Evolutionary conservation across 1,139 yeast species (phyloP).

Genomic region (Candida sanyaensis): DNA sequence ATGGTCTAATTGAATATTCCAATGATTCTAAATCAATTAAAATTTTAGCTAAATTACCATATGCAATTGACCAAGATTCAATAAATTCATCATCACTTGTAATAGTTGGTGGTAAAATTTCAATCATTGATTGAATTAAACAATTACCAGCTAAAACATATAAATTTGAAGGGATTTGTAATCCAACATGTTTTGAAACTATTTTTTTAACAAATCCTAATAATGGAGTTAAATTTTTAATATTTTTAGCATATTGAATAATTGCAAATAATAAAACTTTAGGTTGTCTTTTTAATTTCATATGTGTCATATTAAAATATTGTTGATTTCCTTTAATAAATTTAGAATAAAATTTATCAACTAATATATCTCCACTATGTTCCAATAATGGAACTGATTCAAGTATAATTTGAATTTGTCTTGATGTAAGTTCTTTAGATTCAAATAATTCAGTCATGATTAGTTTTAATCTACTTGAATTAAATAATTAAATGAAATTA

Average conservation of each 20-base stretch:
- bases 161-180: slow-evolving; percentile 61
- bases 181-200: slow-evolving; percentile 66
- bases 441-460: slow-evolving; percentile 19
- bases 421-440: slow-evolving; percentile 23
- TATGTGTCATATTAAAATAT: slow-evolving; percentile 63
- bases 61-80: slow-evolving; percentile 69
- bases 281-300: slow-evolving; percentile 58
- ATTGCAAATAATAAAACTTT: slow-evolving; percentile 63
- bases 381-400: slow-evolving; percentile 63
- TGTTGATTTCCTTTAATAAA: slow-evolving; percentile 20
- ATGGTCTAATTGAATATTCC: slow-evolving; percentile 45
- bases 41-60: slow-evolving; percentile 63
- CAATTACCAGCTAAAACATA: slow-evolving; percentile 65
- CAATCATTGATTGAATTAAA: slow-evolving; percentile 53
- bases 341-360: slow-evolving; percentile 50
- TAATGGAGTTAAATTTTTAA: slow-evolving; percentile 58
- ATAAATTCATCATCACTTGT: slow-evolving; percentile 60
- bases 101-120: slow-evolving; percentile 54
- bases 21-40: slow-evolving; percentile 58
- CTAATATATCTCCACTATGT: slow-evolving; percentile 54
- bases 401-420: slow-evolving; percentile 45
- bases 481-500: too few species aligned
- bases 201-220: slow-evolving; percentile 58
- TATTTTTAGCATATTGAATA: slow-evolving; percentile 62
- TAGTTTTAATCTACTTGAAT: background rate